phyloP scores from a whole-genome alignment of 169 alveolate species.

The Hammondia hammondi region DNA sequence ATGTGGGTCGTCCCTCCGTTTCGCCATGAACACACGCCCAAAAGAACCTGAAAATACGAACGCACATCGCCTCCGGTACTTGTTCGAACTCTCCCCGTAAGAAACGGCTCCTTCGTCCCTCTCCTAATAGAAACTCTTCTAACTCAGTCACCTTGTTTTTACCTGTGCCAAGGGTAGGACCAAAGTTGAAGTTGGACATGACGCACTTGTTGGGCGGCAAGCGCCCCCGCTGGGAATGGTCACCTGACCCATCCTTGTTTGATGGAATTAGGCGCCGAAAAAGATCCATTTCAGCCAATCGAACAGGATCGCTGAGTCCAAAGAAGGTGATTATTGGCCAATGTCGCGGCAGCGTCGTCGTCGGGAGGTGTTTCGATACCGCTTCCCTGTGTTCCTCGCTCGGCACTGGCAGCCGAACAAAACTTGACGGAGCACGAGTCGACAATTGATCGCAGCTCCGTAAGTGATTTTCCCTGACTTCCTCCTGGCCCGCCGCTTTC shows the following conservation, averaged over 20 bases:
- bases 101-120: not conserved
- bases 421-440: too few species aligned
- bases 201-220: constrained; percentile 53
- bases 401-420: too few species aligned
- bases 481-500: too few species aligned
- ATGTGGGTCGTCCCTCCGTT: constrained; percentile 62
- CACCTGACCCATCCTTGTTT: not conserved
- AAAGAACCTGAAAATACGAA: constrained; percentile 81
- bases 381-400: too few species aligned
- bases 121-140: not conserved
- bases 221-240: constrained; percentile 14
- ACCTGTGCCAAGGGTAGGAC: constrained; percentile 65
- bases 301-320: not conserved
- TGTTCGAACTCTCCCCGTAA: not conserved
- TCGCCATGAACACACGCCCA: constrained; percentile 91
- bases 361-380: too few species aligned
- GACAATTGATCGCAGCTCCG: too few species aligned
- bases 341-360: too few species aligned
- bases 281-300: constrained; percentile 44
- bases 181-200: constrained; percentile 53
- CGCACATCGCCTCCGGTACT: too few species aligned
- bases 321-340: too few species aligned
- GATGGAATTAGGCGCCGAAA: constrained; percentile 58
- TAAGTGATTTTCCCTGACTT: too few species aligned
- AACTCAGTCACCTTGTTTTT: not conserved